Conservation (phyloP, 495 filamentous ascomycete species). For the Penicillium odoratum region DNA sequence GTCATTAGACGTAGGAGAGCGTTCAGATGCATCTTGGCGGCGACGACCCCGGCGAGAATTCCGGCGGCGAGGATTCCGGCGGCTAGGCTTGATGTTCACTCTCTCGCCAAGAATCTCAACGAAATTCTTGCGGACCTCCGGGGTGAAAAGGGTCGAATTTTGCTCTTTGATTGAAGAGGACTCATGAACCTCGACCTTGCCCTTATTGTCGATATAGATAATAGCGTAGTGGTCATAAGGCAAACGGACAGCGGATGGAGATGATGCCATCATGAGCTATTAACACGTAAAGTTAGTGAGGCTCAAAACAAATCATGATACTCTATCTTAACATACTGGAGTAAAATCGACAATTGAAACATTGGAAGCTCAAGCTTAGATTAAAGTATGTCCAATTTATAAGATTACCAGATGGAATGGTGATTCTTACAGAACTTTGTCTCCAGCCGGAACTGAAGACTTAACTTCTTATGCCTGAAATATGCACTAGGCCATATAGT, state of each 20-base stretch:
- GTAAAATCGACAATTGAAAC: constrained; percentile 1
- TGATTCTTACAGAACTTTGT: constrained; percentile 18
- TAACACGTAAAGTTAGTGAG: neutral
- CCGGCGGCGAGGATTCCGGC: constrained; percentile 34
- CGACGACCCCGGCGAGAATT: constrained; percentile 22
- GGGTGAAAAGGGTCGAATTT: constrained; percentile 36
- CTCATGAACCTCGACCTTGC: constrained; percentile 38
- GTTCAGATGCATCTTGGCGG: constrained; percentile 27
- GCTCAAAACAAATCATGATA: neutral
- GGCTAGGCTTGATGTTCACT: constrained; percentile 32
- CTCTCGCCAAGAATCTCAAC: constrained; percentile 37
- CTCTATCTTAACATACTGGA: constrained; percentile 30
- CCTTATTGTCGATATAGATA: constrained; percentile 44
- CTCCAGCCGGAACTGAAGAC: too few relatives aligned
- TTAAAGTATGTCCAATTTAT: neutral
- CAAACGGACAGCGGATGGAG: constrained; percentile 30
- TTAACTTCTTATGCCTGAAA: too few relatives aligned
- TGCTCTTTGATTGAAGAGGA: constrained; percentile 40
- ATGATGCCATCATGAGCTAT: constrained; percentile 36
- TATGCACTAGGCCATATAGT: constrained; percentile 2
- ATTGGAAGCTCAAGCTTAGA: neutral
- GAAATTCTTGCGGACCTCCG: constrained; percentile 41
- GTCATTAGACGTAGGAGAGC: constrained; percentile 29
- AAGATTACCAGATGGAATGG: constrained; percentile 3
- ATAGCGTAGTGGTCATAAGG: constrained; percentile 42